Evolutionary conservation across 2,329 filamentous ascomycete species (phyloP), one percentile per base, ranked within the genome.

Genomic region (Botrytis porri): DNA sequence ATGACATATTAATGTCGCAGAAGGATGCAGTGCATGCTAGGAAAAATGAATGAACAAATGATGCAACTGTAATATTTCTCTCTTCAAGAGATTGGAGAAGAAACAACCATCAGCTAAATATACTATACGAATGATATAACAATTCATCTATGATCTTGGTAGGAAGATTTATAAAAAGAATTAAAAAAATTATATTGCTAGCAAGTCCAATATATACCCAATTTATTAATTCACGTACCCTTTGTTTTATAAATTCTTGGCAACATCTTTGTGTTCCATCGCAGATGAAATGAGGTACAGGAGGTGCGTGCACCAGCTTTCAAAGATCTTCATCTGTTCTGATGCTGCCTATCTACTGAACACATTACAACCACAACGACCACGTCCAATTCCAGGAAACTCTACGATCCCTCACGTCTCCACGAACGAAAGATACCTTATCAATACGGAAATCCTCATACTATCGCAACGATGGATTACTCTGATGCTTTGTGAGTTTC

Each of bases 401-500:
- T n/a, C 35, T 32, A 22, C 63, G 12, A 66, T 32, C 12, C 2
- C 22, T 29, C 16, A 16, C n/a, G n/a, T 41, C 48, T 9, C 22
- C 20, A 57, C 48, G 35, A 67, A 57, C 48, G 35, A 57, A 57
- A 57, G 35, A 41, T 32, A 57, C 25, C 7, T 32, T 25, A 41
- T n/a, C 14, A n/a, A 57, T 39, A 67, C 48, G 35, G 7, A 29
- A 6, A n/a, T 41, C 7, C 29, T 25, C 29, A 41, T 25, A 57
- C 4, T 22, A 41, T 25, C 41, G 65, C 48, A 57, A 66, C 37
- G 39, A 97, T 97, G 94, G 94, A 97, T 84, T 93, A 94, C 86
- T 95, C 93, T 76, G 94, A 97, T 84, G 91, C 90, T 82, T 97
- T 97, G 94, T 97, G 87, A 85, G 93, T 87, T 76, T 66, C 37